Conservation (phyloP, 2,329 filamentous ascomycete species). For the Penicillium frequentans region DNA sequence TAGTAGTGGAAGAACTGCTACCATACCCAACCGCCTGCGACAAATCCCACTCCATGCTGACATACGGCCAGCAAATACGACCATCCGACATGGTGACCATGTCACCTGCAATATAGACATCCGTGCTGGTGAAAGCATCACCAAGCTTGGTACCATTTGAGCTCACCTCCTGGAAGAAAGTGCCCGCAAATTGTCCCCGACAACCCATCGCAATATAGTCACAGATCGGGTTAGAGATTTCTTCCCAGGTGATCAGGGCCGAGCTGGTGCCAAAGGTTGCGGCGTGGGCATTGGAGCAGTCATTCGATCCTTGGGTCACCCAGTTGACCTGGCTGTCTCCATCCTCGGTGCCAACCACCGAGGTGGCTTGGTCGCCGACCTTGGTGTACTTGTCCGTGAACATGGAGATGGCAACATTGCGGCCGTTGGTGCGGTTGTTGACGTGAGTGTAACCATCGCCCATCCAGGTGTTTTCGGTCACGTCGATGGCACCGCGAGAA, state of each 20-base stretch:
- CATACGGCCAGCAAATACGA: slow-evolving; percentile 57
- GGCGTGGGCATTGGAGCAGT: slow-evolving; percentile 60
- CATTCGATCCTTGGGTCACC: slow-evolving; percentile 54
- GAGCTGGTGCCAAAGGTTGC: slow-evolving; percentile 54
- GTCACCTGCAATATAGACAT: slow-evolving; percentile 62
- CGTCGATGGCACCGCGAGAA: slow-evolving; percentile 58
- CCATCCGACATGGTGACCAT: slow-evolving; percentile 56
- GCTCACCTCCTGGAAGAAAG: slow-evolving; percentile 60
- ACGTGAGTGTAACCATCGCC: slow-evolving; percentile 56
- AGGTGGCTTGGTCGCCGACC: slow-evolving; percentile 54
- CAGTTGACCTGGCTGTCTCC: slow-evolving; percentile 63
- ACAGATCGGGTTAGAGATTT: slow-evolving; percentile 58
- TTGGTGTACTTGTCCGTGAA: slow-evolving; percentile 61
- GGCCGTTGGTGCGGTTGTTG: slow-evolving; percentile 56
- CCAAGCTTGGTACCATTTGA: slow-evolving; percentile 54
- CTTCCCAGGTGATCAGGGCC: slow-evolving; percentile 62
- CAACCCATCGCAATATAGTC: slow-evolving; percentile 61
- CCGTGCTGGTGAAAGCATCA: slow-evolving; percentile 48
- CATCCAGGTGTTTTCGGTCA: slow-evolving; percentile 59
- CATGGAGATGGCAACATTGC: slow-evolving; percentile 60
- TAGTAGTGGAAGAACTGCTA: slow-evolving; percentile 10
- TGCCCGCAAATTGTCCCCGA: slow-evolving; percentile 58
- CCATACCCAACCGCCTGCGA: slow-evolving; percentile 30
- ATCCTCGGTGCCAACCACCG: slow-evolving; percentile 51
- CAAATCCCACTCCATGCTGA: slow-evolving; percentile 43